These are phyloP conservation scores for Zymoseptoria brevis DNA, from an alignment of 2,329 filamentous ascomycete genomes.

Conservation along the genomic window DNA sequence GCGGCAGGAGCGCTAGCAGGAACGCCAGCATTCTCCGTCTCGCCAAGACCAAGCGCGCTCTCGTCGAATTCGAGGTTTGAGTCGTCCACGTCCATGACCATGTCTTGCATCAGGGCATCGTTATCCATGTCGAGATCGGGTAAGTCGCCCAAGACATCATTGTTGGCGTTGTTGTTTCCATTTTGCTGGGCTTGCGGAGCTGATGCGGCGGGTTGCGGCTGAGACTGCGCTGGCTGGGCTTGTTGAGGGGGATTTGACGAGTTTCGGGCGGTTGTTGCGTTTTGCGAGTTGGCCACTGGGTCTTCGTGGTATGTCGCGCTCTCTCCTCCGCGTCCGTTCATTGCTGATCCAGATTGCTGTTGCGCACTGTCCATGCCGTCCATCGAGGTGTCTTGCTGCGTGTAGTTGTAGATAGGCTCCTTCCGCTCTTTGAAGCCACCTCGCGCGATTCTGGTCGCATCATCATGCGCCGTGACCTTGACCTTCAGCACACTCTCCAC, in stretches of 20 bases:
- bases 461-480: slow-evolving; percentile 42
- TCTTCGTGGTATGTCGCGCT: slow-evolving; percentile 8
- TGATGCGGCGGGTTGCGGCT: background rate
- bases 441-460: slow-evolving; percentile 25
- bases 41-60: background rate
- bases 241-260: background rate
- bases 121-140: slow-evolving; percentile 14
- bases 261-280: slow-evolving; percentile 1
- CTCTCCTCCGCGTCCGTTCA: slow-evolving; percentile 4
- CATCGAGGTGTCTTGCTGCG: slow-evolving; percentile 7
- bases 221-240: background rate
- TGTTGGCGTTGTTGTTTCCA: slow-evolving; percentile 25
- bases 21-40: slow-evolving; percentile 1
- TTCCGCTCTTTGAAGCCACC: slow-evolving; percentile 30
- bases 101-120: slow-evolving; percentile 17
- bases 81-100: slow-evolving; percentile 18
- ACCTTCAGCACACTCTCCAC: slow-evolving; percentile 65
- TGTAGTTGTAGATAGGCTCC: slow-evolving; percentile 6
- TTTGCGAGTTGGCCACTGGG: slow-evolving; percentile 3
- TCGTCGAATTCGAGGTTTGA: slow-evolving; percentile 13
- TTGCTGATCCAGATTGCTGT: slow-evolving; percentile 31
- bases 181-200: background rate
- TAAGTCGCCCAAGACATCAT: slow-evolving; percentile 26
- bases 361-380: slow-evolving; percentile 6
- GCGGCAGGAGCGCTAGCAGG: background rate